Percentiles rank a stretch among this genome's conserved stretches.
Evolutionary conservation across 2,329 filamentous ascomycete genomes (phyloP).

Genomic region (Aspergillus brasiliensis): DNA sequence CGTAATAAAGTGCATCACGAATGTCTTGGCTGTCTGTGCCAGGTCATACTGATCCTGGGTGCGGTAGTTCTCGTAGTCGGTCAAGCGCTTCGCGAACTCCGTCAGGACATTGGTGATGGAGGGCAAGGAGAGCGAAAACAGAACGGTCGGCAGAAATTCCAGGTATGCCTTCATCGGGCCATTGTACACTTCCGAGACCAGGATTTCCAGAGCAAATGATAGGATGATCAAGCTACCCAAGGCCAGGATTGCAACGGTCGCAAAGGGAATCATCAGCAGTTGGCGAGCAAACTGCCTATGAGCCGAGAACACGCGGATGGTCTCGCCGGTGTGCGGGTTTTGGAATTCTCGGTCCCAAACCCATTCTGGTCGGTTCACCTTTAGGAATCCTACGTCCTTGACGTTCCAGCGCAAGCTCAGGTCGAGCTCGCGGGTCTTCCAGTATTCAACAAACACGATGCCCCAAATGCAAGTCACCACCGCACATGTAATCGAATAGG

Average conservation of each 20-base stretch:
- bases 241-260: conserved; percentile 68
- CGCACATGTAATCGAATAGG: conserved; percentile 81
- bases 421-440: conserved; percentile 91
- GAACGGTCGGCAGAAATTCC: conserved; percentile 81
- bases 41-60: conserved; percentile 81
- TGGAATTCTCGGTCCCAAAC: conserved; percentile 73
- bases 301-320: conserved; percentile 72
- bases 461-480: conserved; percentile 81
- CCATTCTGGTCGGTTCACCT: conserved; percentile 76
- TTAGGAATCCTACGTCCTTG: conserved; percentile 77
- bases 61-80: conserved; percentile 87
- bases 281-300: conserved; percentile 75
- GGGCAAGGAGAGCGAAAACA: conserved; percentile 81
- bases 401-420: conserved; percentile 87
- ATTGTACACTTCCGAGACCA: conserved; percentile 90
- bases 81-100: conserved; percentile 73
- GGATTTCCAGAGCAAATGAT: conserved; percentile 92
- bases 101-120: conserved; percentile 76
- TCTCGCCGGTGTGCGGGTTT: conserved; percentile 81
- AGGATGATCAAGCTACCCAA: conserved; percentile 81
- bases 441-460: conserved; percentile 88
- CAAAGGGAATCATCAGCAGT: conserved; percentile 81
- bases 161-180: conserved; percentile 85
- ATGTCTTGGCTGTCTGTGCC: conserved; percentile 87
- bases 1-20: conserved; percentile 94